Conservation (phyloP, 768 basidiomycete genomes). For the Tephrocybe sp. region DNA sequence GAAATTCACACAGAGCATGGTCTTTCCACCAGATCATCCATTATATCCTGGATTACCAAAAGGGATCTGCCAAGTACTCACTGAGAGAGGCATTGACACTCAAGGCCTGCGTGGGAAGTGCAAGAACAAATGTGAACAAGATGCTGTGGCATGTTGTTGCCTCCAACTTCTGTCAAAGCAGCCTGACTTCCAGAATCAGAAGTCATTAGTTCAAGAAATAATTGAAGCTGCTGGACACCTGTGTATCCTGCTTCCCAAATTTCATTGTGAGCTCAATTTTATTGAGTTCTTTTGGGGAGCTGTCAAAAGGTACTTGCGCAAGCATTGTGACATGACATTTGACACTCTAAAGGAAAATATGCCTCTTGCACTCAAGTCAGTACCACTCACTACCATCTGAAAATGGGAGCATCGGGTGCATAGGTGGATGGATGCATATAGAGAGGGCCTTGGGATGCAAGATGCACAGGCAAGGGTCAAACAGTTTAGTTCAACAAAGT, state of each 20-base stretch:
- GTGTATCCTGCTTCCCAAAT: conserved; percentile 10
- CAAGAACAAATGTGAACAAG: conserved; percentile 11
- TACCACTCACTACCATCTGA: not conserved
- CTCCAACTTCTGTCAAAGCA: conserved; percentile 17
- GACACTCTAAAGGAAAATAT: conserved; percentile 1
- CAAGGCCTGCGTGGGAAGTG: not conserved
- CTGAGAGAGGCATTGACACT: not conserved
- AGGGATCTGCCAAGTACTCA: conserved; percentile 20
- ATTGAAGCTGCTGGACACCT: conserved; percentile 20
- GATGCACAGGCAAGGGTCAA: conserved; percentile 28
- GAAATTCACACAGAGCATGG: conserved; percentile 29
- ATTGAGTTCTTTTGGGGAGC: conserved; percentile 4
- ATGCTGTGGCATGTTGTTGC: conserved; percentile 14
- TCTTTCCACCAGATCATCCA: conserved; percentile 31
- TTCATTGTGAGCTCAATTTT: conserved; percentile 2
- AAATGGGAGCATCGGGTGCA: conserved; percentile 14
- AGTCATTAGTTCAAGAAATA: conserved; percentile 21
- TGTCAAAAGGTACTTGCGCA: not conserved
- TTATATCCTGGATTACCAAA: conserved; percentile 23
- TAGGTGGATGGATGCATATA: conserved; percentile 33
- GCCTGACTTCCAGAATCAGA: conserved; percentile 19
- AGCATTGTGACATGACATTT: not conserved
- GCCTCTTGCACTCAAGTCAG: not conserved
- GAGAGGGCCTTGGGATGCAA: conserved; percentile 20
- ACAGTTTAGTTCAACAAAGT: conserved; percentile 27